phyloP scores from a whole-genome alignment of 768 basidiomycete genomes.

The Phylloporus sp. region DNA sequence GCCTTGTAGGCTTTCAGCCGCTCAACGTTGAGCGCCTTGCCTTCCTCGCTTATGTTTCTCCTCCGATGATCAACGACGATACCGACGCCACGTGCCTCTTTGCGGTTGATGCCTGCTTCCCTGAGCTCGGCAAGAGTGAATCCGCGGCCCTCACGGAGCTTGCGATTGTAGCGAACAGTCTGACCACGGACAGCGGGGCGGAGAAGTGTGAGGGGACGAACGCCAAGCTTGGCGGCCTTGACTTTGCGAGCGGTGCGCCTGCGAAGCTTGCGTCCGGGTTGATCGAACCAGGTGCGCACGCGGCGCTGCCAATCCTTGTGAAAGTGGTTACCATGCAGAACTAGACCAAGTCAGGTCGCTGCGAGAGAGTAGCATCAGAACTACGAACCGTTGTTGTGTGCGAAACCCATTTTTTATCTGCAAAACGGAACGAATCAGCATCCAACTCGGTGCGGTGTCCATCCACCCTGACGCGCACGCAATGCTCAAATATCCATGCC shows the following conservation, averaged over 20 bases:
- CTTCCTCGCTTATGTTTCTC: conserved; percentile 95
- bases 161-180: conserved; percentile 97
- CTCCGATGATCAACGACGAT: conserved; percentile 97
- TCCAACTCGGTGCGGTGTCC: conserved; percentile 11
- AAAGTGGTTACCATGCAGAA: conserved; percentile 92
- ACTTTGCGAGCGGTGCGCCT: conserved; percentile 87
- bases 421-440: conserved; percentile 18
- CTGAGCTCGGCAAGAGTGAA: conserved; percentile 94
- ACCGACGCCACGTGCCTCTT: conserved; percentile 89
- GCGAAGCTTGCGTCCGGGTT: conserved; percentile 96
- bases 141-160: conserved; percentile 93
- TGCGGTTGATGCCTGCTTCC: conserved; percentile 90
- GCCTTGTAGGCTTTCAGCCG: conserved; percentile 90
- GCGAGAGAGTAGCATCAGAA: conserved; percentile 25
- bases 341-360: conserved; percentile 34
- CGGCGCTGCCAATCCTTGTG: conserved; percentile 99
- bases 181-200: conserved; percentile 96
- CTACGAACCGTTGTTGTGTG: conserved; percentile 32
- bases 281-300: conserved; percentile 98
- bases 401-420: conserved; percentile 35
- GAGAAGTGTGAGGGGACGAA: conserved; percentile 85
- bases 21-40: conserved; percentile 91
- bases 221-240: conserved; percentile 88
- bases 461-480: conserved; percentile 21
- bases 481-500: not conserved